Conservation (phyloP, 2,329 filamentous ascomycete genomes). For the Microsporum ferrugineum region DNA sequence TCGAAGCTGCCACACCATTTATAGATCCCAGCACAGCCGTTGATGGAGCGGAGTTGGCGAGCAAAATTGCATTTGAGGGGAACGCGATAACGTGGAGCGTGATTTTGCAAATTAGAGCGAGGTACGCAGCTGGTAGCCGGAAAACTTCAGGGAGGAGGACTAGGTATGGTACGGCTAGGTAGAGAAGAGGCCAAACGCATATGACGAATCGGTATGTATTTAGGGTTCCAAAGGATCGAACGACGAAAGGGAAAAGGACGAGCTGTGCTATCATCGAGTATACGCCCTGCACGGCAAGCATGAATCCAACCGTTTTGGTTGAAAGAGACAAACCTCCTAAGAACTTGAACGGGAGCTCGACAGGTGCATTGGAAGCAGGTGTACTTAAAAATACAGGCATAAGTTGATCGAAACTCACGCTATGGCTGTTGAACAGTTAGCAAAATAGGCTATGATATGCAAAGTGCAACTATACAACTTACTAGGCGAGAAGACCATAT, state of each 20-base stretch:
- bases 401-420: constrained; percentile 90
- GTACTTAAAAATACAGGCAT: constrained; percentile 86
- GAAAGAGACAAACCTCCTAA: constrained; percentile 73
- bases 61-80: constrained; percentile 76
- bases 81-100: constrained; percentile 86
- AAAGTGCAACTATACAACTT: constrained; percentile 36
- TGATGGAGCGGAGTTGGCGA: constrained; percentile 78
- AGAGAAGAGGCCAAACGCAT: constrained; percentile 73
- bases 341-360: constrained; percentile 72
- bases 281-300: constrained; percentile 77
- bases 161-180: constrained; percentile 78
- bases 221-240: constrained; percentile 63
- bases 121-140: constrained; percentile 63
- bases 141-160: constrained; percentile 64
- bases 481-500: constrained; percentile 91
- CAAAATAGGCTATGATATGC: constrained; percentile 15
- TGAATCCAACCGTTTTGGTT: constrained; percentile 73
- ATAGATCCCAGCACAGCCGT: constrained; percentile 78
- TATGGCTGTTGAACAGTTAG: constrained; percentile 54
- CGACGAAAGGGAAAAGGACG: constrained; percentile 69
- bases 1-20: constrained; percentile 84
- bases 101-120: constrained; percentile 79
- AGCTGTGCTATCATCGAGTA: constrained; percentile 83
- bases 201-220: constrained; percentile 73
- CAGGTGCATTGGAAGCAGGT: constrained; percentile 38